These are phyloP conservation scores for Candolleomyces eurysporus DNA, from an alignment of 768 basidiomycete genomes.

Conservation along the genomic window DNA sequence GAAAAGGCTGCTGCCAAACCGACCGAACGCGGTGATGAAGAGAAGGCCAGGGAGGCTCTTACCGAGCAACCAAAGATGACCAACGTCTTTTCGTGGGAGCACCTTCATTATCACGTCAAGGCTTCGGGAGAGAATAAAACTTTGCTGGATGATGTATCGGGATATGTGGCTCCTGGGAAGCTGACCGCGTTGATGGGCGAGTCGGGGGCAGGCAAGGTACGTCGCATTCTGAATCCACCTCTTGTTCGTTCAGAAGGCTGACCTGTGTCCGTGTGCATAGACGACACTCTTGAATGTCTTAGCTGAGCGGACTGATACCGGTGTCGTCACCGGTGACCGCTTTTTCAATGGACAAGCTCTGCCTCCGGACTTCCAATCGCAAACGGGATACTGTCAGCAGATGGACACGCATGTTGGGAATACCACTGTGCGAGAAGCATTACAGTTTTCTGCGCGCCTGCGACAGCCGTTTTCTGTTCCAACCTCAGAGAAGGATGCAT, in stretches of 20 bases:
- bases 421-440: slow-evolving; percentile 77
- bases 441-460: slow-evolving; percentile 75
- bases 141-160: slow-evolving; percentile 71
- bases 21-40: slow-evolving; percentile 34
- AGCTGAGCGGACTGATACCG: slow-evolving; percentile 46
- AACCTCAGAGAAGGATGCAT: slow-evolving; percentile 70
- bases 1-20: slow-evolving; percentile 2
- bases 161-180: slow-evolving; percentile 80
- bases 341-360: slow-evolving; percentile 54
- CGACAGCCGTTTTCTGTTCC: slow-evolving; percentile 71
- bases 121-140: slow-evolving; percentile 43
- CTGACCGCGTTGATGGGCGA: slow-evolving; percentile 77
- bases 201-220: slow-evolving; percentile 45
- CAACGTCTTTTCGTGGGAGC: slow-evolving; percentile 80
- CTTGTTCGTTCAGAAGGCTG: neutral
- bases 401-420: slow-evolving; percentile 77
- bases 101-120: slow-evolving; percentile 64
- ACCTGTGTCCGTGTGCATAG: slow-evolving; percentile 29
- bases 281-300: slow-evolving; percentile 61
- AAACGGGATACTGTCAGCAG: slow-evolving; percentile 87
- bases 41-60: slow-evolving; percentile 26
- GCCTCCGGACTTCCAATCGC: slow-evolving; percentile 59
- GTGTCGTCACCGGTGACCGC: slow-evolving; percentile 49
- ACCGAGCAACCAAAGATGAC: slow-evolving; percentile 42
- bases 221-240: slow-evolving; percentile 26